phyloP scores from a whole-genome alignment of 768 basidiomycete species.

The Rossbeevera mucosa region DNA sequence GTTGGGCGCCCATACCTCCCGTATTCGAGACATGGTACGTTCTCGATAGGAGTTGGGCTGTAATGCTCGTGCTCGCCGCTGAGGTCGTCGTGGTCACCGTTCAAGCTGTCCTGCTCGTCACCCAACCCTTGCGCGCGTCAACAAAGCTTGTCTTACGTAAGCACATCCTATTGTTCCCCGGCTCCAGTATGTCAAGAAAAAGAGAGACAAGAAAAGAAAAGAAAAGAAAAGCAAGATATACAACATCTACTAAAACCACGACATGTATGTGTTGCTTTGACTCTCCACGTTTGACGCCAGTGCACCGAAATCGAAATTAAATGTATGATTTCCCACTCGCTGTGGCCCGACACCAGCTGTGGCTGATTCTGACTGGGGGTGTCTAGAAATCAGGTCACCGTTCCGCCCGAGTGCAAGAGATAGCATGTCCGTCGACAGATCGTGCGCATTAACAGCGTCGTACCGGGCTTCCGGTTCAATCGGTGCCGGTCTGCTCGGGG shows the following conservation, averaged over 20 bases:
- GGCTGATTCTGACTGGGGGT: constrained; percentile 15
- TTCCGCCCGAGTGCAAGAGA: constrained; percentile 28
- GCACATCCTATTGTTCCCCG: constrained; percentile 8
- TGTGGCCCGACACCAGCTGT: constrained; percentile 24
- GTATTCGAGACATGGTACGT: constrained; percentile 70
- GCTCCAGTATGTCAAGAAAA: constrained; percentile 17
- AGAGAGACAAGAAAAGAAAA: background rate
- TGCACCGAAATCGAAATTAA: constrained; percentile 62
- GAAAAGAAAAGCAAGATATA: constrained; percentile 12
- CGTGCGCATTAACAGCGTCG: constrained; percentile 20
- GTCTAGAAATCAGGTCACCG: constrained; percentile 23
- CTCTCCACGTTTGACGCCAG: constrained; percentile 51
- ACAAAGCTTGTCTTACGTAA: constrained; percentile 25
- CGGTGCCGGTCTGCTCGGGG: constrained; percentile 11
- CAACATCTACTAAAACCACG: constrained; percentile 48
- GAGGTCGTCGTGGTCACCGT: constrained; percentile 20
- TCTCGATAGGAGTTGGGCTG: constrained; percentile 4
- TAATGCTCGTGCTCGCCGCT: constrained; percentile 1
- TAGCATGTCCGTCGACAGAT: constrained; percentile 32
- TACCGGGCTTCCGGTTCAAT: constrained; percentile 17
- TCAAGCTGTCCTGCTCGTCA: constrained; percentile 12
- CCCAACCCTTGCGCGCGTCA: constrained; percentile 14
- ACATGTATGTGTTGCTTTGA: constrained; percentile 57
- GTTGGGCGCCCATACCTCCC: constrained; percentile 93
- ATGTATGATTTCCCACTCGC: constrained; percentile 49